phyloP scores from a whole-genome alignment of 495 filamentous ascomycete genomes.

The Penicillium macrosclerotiorum region DNA sequence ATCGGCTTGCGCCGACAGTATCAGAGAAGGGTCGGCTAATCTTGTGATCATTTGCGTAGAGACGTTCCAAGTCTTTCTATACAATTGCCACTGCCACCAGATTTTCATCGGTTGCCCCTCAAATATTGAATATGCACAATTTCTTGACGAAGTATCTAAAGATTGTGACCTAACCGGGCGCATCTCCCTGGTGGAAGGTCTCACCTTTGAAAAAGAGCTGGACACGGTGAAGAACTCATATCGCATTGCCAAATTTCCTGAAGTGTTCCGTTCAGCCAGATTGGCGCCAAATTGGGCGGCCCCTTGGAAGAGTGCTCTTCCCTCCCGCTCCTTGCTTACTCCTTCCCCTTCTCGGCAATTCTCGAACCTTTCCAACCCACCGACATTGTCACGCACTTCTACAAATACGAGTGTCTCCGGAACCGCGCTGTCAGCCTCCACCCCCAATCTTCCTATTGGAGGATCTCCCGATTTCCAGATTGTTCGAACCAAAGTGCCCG shows the following conservation, averaged over 20 bases:
- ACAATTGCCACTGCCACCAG: constrained; percentile 76
- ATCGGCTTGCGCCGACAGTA: no score
- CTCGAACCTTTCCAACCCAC: constrained; percentile 23
- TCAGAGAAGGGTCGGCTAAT: constrained; percentile 3
- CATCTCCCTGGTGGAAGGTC: constrained; percentile 73
- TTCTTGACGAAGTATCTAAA: constrained; percentile 59
- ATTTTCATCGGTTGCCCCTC: constrained; percentile 78
- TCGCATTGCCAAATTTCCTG: constrained; percentile 56
- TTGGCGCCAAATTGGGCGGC: constrained; percentile 47
- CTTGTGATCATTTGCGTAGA: constrained; percentile 47
- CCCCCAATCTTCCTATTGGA: constrained; percentile 30
- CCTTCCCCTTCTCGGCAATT: constrained; percentile 44
- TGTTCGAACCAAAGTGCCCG: constrained; percentile 51
- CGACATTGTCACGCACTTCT: constrained; percentile 37
- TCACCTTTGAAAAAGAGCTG: constrained; percentile 67
- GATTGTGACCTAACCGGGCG: constrained; percentile 53
- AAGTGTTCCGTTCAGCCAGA: constrained; percentile 66
- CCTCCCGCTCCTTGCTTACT: constrained; percentile 34
- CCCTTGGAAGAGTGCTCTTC: constrained; percentile 36
- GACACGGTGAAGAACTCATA: constrained; percentile 51
- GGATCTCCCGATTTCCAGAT: constrained; percentile 37
- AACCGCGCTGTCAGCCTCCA: constrained; percentile 30
- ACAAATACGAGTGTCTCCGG: constrained; percentile 41
- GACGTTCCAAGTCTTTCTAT: constrained; percentile 62
- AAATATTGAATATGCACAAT: constrained; percentile 67